Base-by-base conservation (phyloP, 148 eudicot genomes). In the Arctostaphylos glauca region DNA sequence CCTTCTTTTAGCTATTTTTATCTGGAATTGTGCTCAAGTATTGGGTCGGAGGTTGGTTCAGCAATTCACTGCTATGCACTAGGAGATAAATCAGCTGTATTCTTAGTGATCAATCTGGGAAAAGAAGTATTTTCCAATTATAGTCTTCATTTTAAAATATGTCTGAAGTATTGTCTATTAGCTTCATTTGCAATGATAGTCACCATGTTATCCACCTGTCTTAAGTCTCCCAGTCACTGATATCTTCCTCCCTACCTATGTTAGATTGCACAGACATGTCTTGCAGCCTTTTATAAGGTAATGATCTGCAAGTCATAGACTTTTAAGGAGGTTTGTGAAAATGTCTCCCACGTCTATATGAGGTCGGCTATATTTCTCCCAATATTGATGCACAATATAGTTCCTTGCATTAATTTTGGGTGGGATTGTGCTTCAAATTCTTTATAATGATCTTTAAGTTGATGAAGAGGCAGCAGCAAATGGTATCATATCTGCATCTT, bases 391-490 rank as follows among this genome's bases (percentile, higher is more conserved):
- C 76, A 72, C 52, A 14, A 7, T 44, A 21, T 76, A 41, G 12
- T n/a, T 21, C 41, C 31, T 8, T 50, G 16, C 23, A 5, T 23
- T 14, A 76, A 23, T 21, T 76, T 47, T 52, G n/a, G 49, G 31
- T 2, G 44, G 43, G 44, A 49, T 76, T 76, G 46, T 52, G 44
- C 78, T 76, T 76, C 59, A 76, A 53, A 25, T 13, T 14, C 44
- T 52, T 5, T 6, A 3, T 52, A 76, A 76, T 9, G 59, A 52
- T 76, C 38, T 76, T 50, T 21, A 43, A 21, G 54, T 49, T 52
- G 52, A 76, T 76, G 58, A 75, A 74, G 21, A 50, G 41, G 78
- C 44, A 52, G 78, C 19, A 52, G 46, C 78, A 49, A 47, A 47
- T 47, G 31, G 53, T 74, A n/a, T 74, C 25, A 9, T 74, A 18